Evolutionary conservation across 495 filamentous ascomycete genomes (phyloP), one percentile per base, ranked within the genome.

Genomic region (Penicillium nucicola): DNA sequence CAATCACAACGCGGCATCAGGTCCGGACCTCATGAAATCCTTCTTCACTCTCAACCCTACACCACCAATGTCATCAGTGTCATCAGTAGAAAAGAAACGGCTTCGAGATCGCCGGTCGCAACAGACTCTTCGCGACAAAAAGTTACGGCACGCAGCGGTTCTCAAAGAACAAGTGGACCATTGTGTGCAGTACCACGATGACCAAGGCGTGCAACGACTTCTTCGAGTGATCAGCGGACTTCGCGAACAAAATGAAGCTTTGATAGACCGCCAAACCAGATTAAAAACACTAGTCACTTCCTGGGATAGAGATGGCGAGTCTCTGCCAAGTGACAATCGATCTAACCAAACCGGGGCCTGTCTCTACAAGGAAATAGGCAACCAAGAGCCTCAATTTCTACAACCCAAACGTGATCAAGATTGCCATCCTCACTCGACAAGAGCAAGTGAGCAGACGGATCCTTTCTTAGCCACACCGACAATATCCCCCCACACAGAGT

Each of bases 41-140:
- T 22, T 10, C 17, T 10, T 12, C 20, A 22, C 30, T 30, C 14
- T 23, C 25, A 30, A 31, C 25, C 11, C 14, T n/a, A 40, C 23
- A 41, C 36, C 34, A 44, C 12, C 42, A 31, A 42, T 52, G 28
- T 60, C 57, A 20, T 42, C 53, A 10, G 23, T 48, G 4, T 60
- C 57, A 20, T 42, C 53, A 13, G 23, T 48, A 3, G 57, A 60
- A 17, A 58, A 57, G 38, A 68, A 68, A 13, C 57, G 65, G 14
- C 45, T 61, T 5, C 57, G 65, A 25, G 65, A 68, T 39, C 60
- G 65, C 13, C 55, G 60, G 1, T 58, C 65, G 4, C 65, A 68
- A 30, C 57, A 65, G 33, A 63, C 42, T n/a, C 51, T 65, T 3
- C 62, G 65, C 33, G 50, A 57, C 13, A 68, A 64, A 19, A 62